Evolutionary conservation across 2,329 filamentous ascomycete species (phyloP).

Genomic region (Pseudocercospora macadamiae): DNA sequence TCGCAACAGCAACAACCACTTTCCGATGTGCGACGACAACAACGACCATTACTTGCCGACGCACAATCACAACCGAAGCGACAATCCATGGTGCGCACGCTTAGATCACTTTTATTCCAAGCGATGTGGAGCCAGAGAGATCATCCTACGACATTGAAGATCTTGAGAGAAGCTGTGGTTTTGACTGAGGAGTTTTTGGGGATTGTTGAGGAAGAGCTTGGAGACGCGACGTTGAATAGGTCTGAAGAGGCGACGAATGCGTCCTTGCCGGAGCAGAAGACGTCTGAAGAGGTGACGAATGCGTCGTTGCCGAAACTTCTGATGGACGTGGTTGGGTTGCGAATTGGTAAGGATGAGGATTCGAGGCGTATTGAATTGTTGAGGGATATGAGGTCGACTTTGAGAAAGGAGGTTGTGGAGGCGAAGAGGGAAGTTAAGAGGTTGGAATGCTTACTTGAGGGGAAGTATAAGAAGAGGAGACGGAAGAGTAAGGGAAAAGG

Average conservation of each 20-base stretch:
- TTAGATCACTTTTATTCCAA: conserved; percentile 11
- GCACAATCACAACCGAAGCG: too few species aligned
- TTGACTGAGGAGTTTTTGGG: conserved; percentile 12
- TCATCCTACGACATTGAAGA: conserved; percentile 1
- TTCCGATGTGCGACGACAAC: neutral
- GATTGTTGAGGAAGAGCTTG: conserved; percentile 4
- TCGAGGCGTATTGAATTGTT: conserved; percentile 13
- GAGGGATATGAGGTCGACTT: neutral
- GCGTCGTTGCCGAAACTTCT: too few species aligned
- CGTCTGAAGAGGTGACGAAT: neutral
- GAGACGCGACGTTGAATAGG: neutral
- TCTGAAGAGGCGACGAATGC: neutral
- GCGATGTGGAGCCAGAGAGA: conserved; percentile 4
- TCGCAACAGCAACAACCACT: neutral
- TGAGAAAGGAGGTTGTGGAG: conserved; percentile 3
- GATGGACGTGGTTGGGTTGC: too few species aligned
- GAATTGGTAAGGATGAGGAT: neutral
- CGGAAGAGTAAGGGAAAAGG: neutral
- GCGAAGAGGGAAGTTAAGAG: conserved; percentile 17
- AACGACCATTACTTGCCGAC: neutral
- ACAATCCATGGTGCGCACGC: too few species aligned
- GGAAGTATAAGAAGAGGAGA: conserved; percentile 3
- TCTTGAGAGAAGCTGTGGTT: conserved; percentile 9
- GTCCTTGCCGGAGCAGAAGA: conserved; percentile 6
- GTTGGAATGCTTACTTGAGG: conserved; percentile 11